Evolutionary conservation across 2,329 filamentous ascomycete species (phyloP).

Genomic region (Hypoxylon sp.): DNA sequence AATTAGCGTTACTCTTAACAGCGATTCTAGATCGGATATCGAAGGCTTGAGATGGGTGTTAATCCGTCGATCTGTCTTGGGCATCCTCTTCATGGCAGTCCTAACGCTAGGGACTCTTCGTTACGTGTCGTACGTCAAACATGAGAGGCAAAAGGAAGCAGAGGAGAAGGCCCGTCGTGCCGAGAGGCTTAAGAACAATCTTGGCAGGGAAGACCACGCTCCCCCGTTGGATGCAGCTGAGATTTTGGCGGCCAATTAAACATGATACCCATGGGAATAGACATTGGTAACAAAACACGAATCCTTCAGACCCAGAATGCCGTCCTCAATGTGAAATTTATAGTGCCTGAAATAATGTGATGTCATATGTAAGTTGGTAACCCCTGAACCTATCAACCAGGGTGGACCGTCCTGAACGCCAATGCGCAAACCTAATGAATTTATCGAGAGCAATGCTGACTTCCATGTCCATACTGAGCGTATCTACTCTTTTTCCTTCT

Average conservation of each 20-base stretch:
- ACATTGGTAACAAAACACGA: slow-evolving; percentile 33
- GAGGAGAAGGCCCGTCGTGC: slow-evolving; percentile 62
- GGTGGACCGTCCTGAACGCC: slow-evolving; percentile 35
- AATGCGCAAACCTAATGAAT: slow-evolving; percentile 42
- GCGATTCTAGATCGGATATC: slow-evolving; percentile 91
- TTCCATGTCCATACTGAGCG: neutral
- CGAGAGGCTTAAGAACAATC: slow-evolving; percentile 60
- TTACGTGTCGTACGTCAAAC: slow-evolving; percentile 70
- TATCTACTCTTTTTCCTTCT: slow-evolving; percentile 34
- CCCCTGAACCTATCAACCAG: slow-evolving; percentile 8
- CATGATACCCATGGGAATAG: slow-evolving; percentile 52
- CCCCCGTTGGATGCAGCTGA: slow-evolving; percentile 68
- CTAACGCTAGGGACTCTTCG: slow-evolving; percentile 72
- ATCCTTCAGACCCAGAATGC: slow-evolving; percentile 11
- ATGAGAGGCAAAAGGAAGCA: slow-evolving; percentile 65
- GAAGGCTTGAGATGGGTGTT: slow-evolving; percentile 91
- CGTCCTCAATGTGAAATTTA: slow-evolving; percentile 8
- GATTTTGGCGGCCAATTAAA: slow-evolving; percentile 70
- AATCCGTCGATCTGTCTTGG: slow-evolving; percentile 74
- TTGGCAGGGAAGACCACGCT: slow-evolving; percentile 63
- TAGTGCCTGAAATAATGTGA: neutral
- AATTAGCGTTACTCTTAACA: slow-evolving; percentile 90
- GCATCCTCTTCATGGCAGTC: slow-evolving; percentile 77
- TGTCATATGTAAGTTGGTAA: slow-evolving; percentile 13
- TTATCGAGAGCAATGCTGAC: slow-evolving; percentile 18